Evolutionary conservation across 768 basidiomycete species (phyloP), one percentile per base, ranked within the genome.

Genomic region (Leucosporidium scottii): DNA sequence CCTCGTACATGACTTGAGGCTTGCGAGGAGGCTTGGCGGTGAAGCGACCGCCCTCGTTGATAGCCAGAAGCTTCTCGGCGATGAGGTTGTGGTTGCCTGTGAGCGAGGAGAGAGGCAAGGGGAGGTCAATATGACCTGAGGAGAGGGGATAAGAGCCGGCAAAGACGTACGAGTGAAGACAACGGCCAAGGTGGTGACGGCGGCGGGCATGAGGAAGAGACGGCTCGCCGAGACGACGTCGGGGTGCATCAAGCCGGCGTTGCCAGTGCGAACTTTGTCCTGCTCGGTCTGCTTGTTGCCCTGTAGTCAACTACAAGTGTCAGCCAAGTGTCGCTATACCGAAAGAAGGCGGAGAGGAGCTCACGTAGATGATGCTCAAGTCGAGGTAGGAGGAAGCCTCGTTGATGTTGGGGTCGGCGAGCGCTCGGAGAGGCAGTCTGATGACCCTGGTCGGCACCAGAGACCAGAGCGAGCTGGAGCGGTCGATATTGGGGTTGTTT

Each of bases 341-440:
- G n/a, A n/a, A n/a, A n/a, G n/a, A n/a, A n/a, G n/a, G n/a, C n/a
- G n/a, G n/a, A n/a, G n/a, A n/a, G n/a, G n/a, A n/a, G n/a, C 6
- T 20, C 23, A 65, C 68, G 70, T 91, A 91, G 12, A 91, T 76
- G 10, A 87, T 82, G 73, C 85, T 86, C 51, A 91, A 76, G 75
- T 91, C 90, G 21, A 91, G 81, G 78, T 91, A 91, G 73, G 85
- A 86, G 75, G 85, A 86, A 0, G 85, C 78, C 54, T 83, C 78
- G 74, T 91, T 91, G 64, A 84, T 70, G 18, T 7, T 57, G 2
- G 48, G 55, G n/a, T 73, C 66, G 13, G 25, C 55, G 44, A 74
- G 78, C 67, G 82, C 56, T n/a, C 31, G 56, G 31, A 65, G 9
- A 36, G 61, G 23, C 34, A 31, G 10, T 44, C 63, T 59, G 64